Evolutionary conservation across 352 stramenopile species (phyloP).

Genomic region (Phytophthora syringae): DNA sequence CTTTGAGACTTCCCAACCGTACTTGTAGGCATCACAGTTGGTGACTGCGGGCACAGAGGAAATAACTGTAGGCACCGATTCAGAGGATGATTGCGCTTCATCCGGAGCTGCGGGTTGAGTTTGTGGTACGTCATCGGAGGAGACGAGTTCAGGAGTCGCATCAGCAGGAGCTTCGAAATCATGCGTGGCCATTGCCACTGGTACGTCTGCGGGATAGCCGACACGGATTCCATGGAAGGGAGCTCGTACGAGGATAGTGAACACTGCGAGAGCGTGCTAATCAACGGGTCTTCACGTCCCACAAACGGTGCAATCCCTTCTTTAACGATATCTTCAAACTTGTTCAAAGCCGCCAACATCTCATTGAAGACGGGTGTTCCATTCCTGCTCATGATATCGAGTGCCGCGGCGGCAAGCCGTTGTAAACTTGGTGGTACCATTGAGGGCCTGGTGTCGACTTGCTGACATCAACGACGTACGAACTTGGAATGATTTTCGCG

Average conservation of each 20-base stretch:
- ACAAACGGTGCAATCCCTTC: conserved; percentile 6
- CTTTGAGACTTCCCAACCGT: too few species aligned
- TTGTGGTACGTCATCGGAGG: too few species aligned
- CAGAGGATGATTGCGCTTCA: too few species aligned
- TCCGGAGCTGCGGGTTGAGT: too few species aligned
- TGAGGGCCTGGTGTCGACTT: neutral
- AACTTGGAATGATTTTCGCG: conserved; percentile 2
- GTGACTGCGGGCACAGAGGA: too few species aligned
- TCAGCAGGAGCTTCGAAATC: too few species aligned
- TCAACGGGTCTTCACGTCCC: neutral
- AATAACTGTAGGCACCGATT: too few species aligned
- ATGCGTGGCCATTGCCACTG: too few species aligned
- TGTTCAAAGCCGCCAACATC: conserved; percentile 18
- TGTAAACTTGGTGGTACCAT: conserved; percentile 5
- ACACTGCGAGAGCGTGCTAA: neutral
- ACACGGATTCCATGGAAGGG: too few species aligned
- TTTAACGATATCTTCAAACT: conserved; percentile 14
- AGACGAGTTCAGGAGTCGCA: too few species aligned
- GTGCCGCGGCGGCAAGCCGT: neutral
- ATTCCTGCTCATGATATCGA: conserved; percentile 15
- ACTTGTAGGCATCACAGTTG: too few species aligned
- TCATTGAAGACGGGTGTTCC: neutral
- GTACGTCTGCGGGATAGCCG: neutral
- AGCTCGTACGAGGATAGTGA: neutral
- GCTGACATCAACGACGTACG: conserved; percentile 6